Conservation (phyloP, 1,284 basidiomycete species). For the Fereydounia khargensis region DNA sequence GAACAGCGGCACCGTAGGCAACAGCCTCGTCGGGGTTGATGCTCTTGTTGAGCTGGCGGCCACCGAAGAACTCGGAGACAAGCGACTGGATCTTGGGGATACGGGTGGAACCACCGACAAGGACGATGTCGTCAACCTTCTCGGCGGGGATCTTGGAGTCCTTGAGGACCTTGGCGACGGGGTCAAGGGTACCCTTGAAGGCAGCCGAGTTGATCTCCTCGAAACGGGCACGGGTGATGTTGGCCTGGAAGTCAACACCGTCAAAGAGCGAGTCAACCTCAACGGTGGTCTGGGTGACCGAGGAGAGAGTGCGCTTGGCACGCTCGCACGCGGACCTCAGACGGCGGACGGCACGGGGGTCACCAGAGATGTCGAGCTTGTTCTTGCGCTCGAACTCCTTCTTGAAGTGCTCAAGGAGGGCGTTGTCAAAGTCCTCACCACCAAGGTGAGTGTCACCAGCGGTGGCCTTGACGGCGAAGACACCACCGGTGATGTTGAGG, state of each 20-base stretch:
- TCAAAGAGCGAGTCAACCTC: conserved; percentile 98
- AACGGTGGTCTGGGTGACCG: conserved; percentile 95
- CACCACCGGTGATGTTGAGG: conserved; percentile 66
- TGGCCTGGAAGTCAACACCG: conserved; percentile 62
- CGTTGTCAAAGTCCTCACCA: conserved; percentile 98
- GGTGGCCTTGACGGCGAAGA: conserved; percentile 69
- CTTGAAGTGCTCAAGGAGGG: conserved; percentile 81
- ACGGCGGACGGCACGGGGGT: conserved; percentile 91
- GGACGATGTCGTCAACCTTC: conserved; percentile 98
- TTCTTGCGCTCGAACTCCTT: conserved; percentile 70
- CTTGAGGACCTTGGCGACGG: conserved; percentile 97
- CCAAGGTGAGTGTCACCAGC: conserved; percentile 65
- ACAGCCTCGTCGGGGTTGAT: conserved; percentile 63
- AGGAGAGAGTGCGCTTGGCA: conserved; percentile 97
- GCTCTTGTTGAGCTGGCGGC: conserved; percentile 96
- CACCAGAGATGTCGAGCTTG: conserved; percentile 87
- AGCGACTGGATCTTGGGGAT: conserved; percentile 98
- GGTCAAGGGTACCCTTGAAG: conserved; percentile 97
- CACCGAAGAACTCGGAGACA: conserved; percentile 96
- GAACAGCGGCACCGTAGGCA: conserved; percentile 58
- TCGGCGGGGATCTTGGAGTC: conserved; percentile 95
- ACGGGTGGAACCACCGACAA: conserved; percentile 98
- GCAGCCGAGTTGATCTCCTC: conserved; percentile 93
- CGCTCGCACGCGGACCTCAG: conserved; percentile 96
- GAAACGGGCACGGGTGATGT: conserved; percentile 78